Evolutionary conservation across 2,329 filamentous ascomycete genomes (phyloP).

Genomic region (Colletotrichum ledebouriae): DNA sequence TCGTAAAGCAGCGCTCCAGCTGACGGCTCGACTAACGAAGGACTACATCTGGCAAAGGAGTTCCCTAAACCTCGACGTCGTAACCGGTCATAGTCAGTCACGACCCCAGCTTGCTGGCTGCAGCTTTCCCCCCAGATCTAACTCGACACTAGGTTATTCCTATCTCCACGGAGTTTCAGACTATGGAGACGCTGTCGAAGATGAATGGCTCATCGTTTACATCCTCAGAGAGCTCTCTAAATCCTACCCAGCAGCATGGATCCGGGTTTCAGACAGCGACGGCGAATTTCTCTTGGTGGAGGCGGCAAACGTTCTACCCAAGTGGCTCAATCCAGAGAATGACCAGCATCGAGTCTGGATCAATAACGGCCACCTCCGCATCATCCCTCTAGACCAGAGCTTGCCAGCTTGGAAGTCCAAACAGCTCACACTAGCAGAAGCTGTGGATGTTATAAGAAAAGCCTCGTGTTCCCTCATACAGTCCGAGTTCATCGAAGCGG

Average conservation of each 20-base stretch:
- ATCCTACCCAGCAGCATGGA: constrained; percentile 81
- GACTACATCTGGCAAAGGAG: constrained; percentile 98
- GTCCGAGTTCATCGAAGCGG: constrained; percentile 82
- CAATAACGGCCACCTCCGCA: constrained; percentile 78
- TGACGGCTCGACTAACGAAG: constrained; percentile 76
- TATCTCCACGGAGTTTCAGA: constrained; percentile 83
- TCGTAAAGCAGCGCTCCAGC: constrained; percentile 74
- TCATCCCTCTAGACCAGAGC: constrained; percentile 72
- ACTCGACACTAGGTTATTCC: constrained; percentile 57
- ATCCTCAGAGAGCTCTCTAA: constrained; percentile 85
- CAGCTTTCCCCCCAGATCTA: background rate
- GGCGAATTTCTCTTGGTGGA: constrained; percentile 97
- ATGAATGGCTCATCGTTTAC: constrained; percentile 97
- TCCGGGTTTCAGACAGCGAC: constrained; percentile 86
- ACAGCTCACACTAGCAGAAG: constrained; percentile 72
- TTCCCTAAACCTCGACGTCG: constrained; percentile 77
- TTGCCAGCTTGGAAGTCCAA: constrained; percentile 51
- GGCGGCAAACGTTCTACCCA: constrained; percentile 87
- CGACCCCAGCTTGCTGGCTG: background rate
- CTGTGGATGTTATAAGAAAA: constrained; percentile 70
- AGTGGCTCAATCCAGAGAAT: constrained; percentile 92
- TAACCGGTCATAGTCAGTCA: constrained; percentile 67
- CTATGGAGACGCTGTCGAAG: constrained; percentile 94
- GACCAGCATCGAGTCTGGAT: constrained; percentile 93
- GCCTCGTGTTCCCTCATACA: constrained; percentile 73